phyloP scores from a whole-genome alignment of 805 yeast species.

The Starmerella cellae region DNA sequence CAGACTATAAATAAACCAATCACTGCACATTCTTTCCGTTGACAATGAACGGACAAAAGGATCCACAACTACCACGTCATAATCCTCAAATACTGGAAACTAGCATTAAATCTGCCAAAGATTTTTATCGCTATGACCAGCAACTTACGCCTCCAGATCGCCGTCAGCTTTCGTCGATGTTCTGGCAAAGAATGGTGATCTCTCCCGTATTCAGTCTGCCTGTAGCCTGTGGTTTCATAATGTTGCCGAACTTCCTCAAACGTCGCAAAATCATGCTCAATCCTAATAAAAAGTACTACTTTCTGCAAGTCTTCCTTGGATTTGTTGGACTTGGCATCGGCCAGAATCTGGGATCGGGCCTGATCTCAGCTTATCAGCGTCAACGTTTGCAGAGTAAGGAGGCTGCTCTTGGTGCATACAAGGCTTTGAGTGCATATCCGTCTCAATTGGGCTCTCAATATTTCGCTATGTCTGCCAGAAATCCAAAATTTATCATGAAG shows the following conservation, averaged over 20 bases:
- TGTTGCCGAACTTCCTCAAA: constrained; percentile 16
- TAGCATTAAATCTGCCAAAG: constrained; percentile 11
- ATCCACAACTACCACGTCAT: constrained; percentile 7
- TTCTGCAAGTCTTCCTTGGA: constrained; percentile 18
- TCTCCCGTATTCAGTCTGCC: constrained; percentile 21
- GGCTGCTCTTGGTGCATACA: constrained; percentile 13
- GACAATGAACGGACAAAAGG: neutral
- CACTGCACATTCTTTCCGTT: no score
- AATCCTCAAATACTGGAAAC: constrained; percentile 8
- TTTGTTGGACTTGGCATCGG: constrained; percentile 21
- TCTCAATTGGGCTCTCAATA: constrained; percentile 21
- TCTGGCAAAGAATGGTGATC: constrained; percentile 14
- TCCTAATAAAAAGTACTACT: constrained; percentile 9
- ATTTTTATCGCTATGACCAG: constrained; percentile 18
- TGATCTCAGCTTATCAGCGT: constrained; percentile 10
- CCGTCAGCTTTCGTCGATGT: constrained; percentile 9
- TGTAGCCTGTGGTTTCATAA: constrained; percentile 13
- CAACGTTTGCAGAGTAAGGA: constrained; percentile 2
- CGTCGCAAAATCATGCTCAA: constrained; percentile 8
- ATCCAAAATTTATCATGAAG: constrained; percentile 16
- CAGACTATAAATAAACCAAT: no score
- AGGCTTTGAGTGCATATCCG: constrained; percentile 14
- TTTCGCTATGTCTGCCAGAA: constrained; percentile 16
- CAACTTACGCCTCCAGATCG: constrained; percentile 16
- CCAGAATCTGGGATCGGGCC: constrained; percentile 9